Percentiles rank a stretch among this genome's conserved stretches.
phyloP scores from a whole-genome alignment of 805 yeast species.

The Hanseniaspora valbyensis region DNA sequence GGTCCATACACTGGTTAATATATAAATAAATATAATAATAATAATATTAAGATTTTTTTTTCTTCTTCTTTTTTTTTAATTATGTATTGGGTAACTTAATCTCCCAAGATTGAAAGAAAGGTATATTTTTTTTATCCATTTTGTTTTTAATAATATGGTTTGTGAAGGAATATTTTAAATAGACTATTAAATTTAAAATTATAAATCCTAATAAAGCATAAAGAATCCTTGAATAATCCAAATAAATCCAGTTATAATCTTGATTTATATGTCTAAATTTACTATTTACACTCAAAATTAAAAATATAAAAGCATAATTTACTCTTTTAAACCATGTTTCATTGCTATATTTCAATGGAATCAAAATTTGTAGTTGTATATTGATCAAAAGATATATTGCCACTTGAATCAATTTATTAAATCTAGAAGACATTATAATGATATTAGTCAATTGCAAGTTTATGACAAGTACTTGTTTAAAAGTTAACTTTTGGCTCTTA shows the following conservation, averaged over 20 bases:
- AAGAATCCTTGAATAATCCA: not conserved
- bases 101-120: slow-evolving; percentile 10
- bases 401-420: slow-evolving; percentile 60
- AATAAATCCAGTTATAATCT: not conserved
- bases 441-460: slow-evolving; percentile 78
- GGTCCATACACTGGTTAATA: slow-evolving; percentile 57
- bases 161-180: not conserved
- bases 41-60: too few species aligned
- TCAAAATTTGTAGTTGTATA: slow-evolving; percentile 26
- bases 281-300: not conserved
- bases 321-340: slow-evolving; percentile 14
- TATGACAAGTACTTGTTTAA: slow-evolving; percentile 41
- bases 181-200: not conserved
- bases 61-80: too few species aligned
- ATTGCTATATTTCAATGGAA: slow-evolving; percentile 20
- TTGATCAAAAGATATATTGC: slow-evolving; percentile 63
- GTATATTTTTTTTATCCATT: slow-evolving; percentile 7
- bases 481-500: slow-evolving; percentile 37
- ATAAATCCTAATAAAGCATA: not conserved
- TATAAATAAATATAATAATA: not conserved
- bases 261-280: not conserved
- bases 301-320: not conserved
- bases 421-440: slow-evolving; percentile 80
- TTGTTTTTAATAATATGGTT: slow-evolving; percentile 10
- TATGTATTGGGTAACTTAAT: slow-evolving; percentile 1